Base-by-base conservation (phyloP, 345 rosid genomes). In the Ailanthus altissimus region DNA sequence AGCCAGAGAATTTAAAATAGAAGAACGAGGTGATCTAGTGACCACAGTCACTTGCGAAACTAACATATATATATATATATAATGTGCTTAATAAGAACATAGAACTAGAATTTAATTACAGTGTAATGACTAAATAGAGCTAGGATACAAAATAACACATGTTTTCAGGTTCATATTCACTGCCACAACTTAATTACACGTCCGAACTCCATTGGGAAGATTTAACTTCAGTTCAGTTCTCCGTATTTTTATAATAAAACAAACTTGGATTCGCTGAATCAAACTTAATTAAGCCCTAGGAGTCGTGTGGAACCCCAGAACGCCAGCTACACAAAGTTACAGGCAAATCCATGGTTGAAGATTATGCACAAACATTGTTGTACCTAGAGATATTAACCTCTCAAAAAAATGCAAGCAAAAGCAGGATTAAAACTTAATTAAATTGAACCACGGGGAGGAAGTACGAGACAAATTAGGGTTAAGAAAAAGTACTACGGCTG, bases 321-420 rank as follows among this genome's bases (percentile, higher is more conserved):
- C n/a, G 80, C 67, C 80, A 77, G 80, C 71, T 77, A 67, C n/a
- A 16, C 38, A 53, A 63, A 47, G 46, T 20, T 60, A 23, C 60
- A 32, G 53, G 64, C 74, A 75, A 58, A 57, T 72, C 70, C 16
- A 66, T 25, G 65, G 77, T 8, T 50, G 28, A 53, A 42, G 50
- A 67, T 57, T 5, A n/a, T 40, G 36, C 36, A 45, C 43, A 58
- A 45, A 25, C 43, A 42, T 3, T 25, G 23, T n/a, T 28, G 77
- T 25, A 76, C 77, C 71, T 67, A n/a, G 75, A 73, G 80, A 81
- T 67, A 45, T 6, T 2, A 28, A 67, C 50, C 60, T 2, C 49
- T 5, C 4, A 14, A 14, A 43, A 21, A 12, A 11, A 46, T 2
- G 7, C 20, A 20, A 18, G 18, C 45, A 28, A 12, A 38, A 50